Conservation (phyloP, 2,329 filamentous ascomycete species). For the Leptodontidium sp. region DNA sequence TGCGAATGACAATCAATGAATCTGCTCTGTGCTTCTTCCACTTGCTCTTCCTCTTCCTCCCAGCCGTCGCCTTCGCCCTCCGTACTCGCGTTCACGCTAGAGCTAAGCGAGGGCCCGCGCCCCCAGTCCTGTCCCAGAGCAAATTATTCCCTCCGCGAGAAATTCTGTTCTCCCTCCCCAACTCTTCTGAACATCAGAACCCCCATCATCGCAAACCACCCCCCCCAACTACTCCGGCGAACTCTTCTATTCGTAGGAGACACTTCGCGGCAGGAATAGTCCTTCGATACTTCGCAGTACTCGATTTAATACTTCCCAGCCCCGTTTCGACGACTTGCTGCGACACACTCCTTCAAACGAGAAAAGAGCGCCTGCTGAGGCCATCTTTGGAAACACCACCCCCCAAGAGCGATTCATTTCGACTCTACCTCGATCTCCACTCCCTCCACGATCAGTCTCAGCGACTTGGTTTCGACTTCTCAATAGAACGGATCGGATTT, state of each 20-base stretch:
- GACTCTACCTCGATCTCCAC: conserved; percentile 38
- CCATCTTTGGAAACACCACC: conserved; percentile 32
- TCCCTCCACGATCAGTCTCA: conserved; percentile 32
- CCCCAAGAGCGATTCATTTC: conserved; percentile 47
- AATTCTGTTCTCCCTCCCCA: conserved; percentile 25
- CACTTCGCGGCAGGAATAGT: conserved; percentile 40
- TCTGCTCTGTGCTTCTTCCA: too few species aligned
- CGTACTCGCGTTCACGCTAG: not conserved
- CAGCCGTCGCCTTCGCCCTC: not conserved
- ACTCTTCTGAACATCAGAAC: conserved; percentile 31
- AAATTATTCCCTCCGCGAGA: conserved; percentile 11
- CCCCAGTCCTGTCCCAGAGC: conserved; percentile 17
- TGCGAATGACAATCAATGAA: too few species aligned
- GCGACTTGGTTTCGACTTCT: conserved; percentile 27
- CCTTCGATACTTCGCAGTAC: conserved; percentile 35
- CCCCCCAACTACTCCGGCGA: conserved; percentile 31
- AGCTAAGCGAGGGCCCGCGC: conserved; percentile 15
- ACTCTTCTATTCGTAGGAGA: conserved; percentile 47
- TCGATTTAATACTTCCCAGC: conserved; percentile 33
- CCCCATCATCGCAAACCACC: conserved; percentile 24
- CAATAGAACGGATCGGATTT: conserved; percentile 38
- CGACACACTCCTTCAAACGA: conserved; percentile 38
- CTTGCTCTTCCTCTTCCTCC: not conserved
- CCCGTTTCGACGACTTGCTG: conserved; percentile 33
- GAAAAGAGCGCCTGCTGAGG: conserved; percentile 37